A percentile compares a stretch with the other conserved stretches of the same genome.
Evolutionary conservation across 2,329 filamentous ascomycete species (phyloP).

Genomic region (Fusarium hainanense): DNA sequence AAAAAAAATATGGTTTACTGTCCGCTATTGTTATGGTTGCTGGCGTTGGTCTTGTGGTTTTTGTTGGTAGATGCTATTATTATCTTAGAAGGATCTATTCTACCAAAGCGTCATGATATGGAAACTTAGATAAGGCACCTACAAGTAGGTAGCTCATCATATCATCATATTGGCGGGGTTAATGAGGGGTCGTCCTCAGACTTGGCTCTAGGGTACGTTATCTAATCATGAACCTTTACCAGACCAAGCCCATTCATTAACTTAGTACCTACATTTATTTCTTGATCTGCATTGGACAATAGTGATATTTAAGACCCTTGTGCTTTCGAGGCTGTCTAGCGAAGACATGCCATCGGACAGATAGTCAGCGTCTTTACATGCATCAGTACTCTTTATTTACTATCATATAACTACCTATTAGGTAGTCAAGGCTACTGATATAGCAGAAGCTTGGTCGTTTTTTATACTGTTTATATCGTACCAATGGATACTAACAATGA

Average conservation of each 20-base stretch:
- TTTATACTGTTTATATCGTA: background rate
- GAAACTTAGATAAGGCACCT: background rate
- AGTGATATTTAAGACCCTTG: background rate
- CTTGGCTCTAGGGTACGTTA: constrained; percentile 2
- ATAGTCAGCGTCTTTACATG: background rate
- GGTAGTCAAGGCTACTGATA: background rate
- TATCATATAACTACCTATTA: background rate
- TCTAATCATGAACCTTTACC: background rate
- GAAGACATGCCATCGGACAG: background rate
- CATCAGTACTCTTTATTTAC: background rate
- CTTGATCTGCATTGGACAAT: background rate
- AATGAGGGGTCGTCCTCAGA: background rate
- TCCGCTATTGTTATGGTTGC: background rate
- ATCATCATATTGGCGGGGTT: constrained; percentile 32
- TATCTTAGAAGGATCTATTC: background rate
- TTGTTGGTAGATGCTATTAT: too few relatives aligned
- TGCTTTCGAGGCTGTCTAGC: background rate
- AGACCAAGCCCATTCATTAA: background rate
- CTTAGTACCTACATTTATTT: background rate
- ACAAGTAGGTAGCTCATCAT: background rate
- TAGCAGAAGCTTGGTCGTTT: background rate
- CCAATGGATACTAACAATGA: background rate
- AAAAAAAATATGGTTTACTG: background rate
- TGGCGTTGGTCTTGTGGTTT: background rate
- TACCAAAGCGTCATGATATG: constrained; percentile 13